Base-by-base conservation (phyloP, 495 filamentous ascomycete species). In the Penicillium dipodomyicola region DNA sequence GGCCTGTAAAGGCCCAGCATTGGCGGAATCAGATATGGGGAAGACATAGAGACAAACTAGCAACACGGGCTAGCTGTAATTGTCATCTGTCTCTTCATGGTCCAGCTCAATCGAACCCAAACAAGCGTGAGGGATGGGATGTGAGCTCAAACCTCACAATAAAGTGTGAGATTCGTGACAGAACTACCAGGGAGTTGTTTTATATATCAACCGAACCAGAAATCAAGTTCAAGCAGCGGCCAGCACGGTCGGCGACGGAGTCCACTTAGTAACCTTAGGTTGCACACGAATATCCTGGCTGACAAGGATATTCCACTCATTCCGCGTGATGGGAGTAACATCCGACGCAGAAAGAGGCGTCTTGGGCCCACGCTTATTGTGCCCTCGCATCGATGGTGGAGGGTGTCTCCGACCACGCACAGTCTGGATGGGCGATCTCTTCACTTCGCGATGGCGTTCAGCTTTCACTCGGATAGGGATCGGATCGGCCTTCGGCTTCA, bases 281-380 rank as follows among this genome's bases (percentile, higher is more conserved):
- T 71, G 68, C 5, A 65, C 49, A 0, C 54, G 62, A 37, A 75
- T 69, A 17, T 73, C 71, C 25, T 71, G 53, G 12, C 61, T 63
- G 17, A 74, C 64, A 15, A 79, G 65, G 12, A 77, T 65, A 51
- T 79, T 79, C 76, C 76, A 79, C 60, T 79, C 76, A 45, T 76
- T 77, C 11, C 71, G 57, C 2, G 76, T 79, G 57, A 77, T 79
- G 5, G 76, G 76, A 0, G 75, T 77, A 15, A 77, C 75, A 61
- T 79, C 75, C 11, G 75, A 77, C 6, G 75, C 72, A 1, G 76
- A 77, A 50, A 72, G 49, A 4, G 76, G 76, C 2, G 76, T 79
- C 54, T 76, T 77, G 5, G 76, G 74, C 1, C 68, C 76, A 12
- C 74, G 69, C 39, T 67, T 72, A 22, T 54, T 42, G 4, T 63